A percentile compares a stretch with the other conserved stretches of the same genome.
Evolutionary conservation across 2,329 filamentous ascomycete species (phyloP).

Genomic region (Berkeleyomyces basicola): DNA sequence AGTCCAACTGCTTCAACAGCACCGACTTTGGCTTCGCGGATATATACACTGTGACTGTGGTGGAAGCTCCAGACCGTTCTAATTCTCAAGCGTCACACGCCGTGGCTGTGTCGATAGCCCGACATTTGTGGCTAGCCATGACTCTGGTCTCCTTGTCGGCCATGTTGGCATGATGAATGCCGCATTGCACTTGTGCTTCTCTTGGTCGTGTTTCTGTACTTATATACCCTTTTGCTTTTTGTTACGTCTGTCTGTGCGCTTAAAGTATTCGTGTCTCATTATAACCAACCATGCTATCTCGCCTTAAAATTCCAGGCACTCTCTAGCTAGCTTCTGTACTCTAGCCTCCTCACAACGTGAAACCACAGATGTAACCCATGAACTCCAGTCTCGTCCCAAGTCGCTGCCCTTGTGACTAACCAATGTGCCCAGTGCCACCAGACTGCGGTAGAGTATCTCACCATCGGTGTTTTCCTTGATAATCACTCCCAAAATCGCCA

Average conservation of each 20-base stretch:
- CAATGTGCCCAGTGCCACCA: slow-evolving; percentile 67
- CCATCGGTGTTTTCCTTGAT: slow-evolving; percentile 53
- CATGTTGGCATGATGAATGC: not conserved
- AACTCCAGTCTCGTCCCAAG: slow-evolving; percentile 14
- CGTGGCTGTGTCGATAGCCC: not conserved
- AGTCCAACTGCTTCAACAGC: slow-evolving; percentile 78
- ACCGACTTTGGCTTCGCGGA: slow-evolving; percentile 58
- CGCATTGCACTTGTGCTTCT: not conserved
- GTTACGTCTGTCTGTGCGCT: not conserved
- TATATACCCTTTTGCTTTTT: not conserved
- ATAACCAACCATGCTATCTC: not conserved
- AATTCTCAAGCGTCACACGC: slow-evolving; percentile 21
- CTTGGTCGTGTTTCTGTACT: not conserved
- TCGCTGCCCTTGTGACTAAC: slow-evolving; percentile 30
- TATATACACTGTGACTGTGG: slow-evolving; percentile 52
- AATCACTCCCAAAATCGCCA: slow-evolving; percentile 46
- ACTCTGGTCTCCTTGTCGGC: not conserved
- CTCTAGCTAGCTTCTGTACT: slow-evolving; percentile 30
- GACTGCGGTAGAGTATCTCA: slow-evolving; percentile 65
- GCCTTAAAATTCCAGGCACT: slow-evolving; percentile 25
- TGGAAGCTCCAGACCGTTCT: slow-evolving; percentile 23
- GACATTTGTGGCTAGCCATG: not conserved
- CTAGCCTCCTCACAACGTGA: slow-evolving; percentile 29
- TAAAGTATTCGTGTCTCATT: not conserved
- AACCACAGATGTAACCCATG: slow-evolving; percentile 28